Conservation (phyloP, 2,329 filamentous ascomycete species). For the Penicillium verrucosum region DNA sequence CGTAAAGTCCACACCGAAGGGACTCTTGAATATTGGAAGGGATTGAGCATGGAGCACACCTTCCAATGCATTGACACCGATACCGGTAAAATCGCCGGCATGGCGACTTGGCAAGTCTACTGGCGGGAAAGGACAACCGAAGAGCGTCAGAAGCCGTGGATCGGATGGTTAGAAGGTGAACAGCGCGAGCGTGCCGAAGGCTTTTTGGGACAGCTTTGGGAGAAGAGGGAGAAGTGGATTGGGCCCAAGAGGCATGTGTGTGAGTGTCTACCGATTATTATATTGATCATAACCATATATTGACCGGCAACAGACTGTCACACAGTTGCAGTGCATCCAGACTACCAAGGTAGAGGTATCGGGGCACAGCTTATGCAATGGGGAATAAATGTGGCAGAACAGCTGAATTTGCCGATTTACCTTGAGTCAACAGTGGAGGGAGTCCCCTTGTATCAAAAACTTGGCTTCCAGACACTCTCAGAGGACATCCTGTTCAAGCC, state of each 20-base stretch:
- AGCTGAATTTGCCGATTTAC: constrained; percentile 44
- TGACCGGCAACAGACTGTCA: constrained; percentile 25
- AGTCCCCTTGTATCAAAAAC: constrained; percentile 45
- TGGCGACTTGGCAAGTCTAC: constrained; percentile 49
- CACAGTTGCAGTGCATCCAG: constrained; percentile 47
- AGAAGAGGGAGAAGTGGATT: constrained; percentile 25
- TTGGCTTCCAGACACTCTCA: constrained; percentile 40
- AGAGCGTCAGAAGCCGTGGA: constrained; percentile 46
- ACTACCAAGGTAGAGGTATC: constrained; percentile 42
- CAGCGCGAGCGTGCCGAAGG: constrained; percentile 41
- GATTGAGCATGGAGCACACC: constrained; percentile 44
- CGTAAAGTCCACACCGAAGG: constrained; percentile 45
- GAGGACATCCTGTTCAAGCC: constrained; percentile 42
- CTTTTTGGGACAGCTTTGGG: constrained; percentile 43
- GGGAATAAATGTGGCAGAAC: constrained; percentile 33
- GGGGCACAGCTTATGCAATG: constrained; percentile 45
- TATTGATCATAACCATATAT: neutral
- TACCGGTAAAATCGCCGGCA: constrained; percentile 46
- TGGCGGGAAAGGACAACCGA: constrained; percentile 38
- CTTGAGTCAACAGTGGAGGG: constrained; percentile 48
- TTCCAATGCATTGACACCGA: constrained; percentile 45
- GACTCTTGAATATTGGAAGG: constrained; percentile 40
- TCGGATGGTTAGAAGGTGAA: constrained; percentile 48
- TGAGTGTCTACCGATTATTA: constrained; percentile 26
- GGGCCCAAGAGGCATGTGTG: constrained; percentile 36